These are phyloP conservation scores for Iris pallida DNA, from an alignment of 116 monocot genomes.

Conservation along the genomic window DNA sequence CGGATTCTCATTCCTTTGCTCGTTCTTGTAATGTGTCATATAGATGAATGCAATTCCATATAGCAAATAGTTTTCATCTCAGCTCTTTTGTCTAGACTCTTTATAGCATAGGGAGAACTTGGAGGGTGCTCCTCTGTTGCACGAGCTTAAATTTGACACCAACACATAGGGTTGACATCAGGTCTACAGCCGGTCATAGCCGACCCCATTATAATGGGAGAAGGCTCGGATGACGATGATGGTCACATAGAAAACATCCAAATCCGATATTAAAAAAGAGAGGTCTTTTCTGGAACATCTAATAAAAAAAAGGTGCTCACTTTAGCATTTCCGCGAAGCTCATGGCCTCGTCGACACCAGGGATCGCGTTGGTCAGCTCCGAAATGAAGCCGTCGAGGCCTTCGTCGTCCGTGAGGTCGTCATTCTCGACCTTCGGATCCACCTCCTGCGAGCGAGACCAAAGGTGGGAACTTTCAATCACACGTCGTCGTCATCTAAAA, in stretches of 20 bases:
- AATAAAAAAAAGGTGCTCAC: constrained; percentile 26
- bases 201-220: too few species aligned
- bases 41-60: too few species aligned
- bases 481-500: not conserved
- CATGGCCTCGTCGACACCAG: constrained; percentile 98
- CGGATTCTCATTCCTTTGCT: too few species aligned
- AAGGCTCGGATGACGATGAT: too few species aligned
- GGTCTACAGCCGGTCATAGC: not conserved
- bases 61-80: too few species aligned
- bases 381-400: constrained; percentile 80
- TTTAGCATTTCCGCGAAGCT: constrained; percentile 99
- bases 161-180: too few species aligned
- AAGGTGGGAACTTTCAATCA: not conserved
- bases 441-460: constrained; percentile 54
- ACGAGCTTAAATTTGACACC: too few species aligned
- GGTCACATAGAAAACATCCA: too few species aligned
- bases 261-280: not conserved
- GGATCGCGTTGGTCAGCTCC: constrained; percentile 86
- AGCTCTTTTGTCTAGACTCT: too few species aligned
- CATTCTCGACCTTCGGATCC: constrained; percentile 93
- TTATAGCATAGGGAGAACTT: too few species aligned
- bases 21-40: too few species aligned
- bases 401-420: constrained; percentile 65
- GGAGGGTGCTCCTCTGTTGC: too few species aligned
- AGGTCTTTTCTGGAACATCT: not conserved